Percentiles rank a stretch among this genome's conserved stretches.
Conservation (phyloP, 345 rosid genomes). For the Eucalyptus grandis region DNA sequence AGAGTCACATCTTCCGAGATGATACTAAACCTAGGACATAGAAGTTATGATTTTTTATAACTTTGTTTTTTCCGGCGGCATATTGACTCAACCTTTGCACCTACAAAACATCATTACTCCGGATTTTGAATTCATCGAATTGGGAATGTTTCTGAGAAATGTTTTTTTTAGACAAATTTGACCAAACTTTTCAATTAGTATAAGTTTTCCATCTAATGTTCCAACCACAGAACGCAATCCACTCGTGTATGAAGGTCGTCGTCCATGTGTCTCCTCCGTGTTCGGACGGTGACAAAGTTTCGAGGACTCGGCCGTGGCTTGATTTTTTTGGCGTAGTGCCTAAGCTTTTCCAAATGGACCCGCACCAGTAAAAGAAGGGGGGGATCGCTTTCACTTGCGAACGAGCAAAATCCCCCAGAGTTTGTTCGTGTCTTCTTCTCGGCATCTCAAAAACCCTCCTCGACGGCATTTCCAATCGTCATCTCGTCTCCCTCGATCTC, state of each 20-base stretch:
- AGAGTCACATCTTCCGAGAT: no score
- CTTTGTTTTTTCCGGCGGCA: rapidly evolving
- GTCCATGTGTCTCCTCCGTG: not conserved
- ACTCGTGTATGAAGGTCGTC: not conserved
- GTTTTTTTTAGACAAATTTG: no score
- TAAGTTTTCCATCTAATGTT: no score
- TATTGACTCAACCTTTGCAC: no score
- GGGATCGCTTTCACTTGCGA: not conserved
- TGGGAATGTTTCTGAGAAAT: no score
- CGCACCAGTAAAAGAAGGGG: not conserved
- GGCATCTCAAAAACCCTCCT: not conserved
- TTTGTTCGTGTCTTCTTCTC: not conserved
- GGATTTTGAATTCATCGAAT: no score
- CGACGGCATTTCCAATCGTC: not conserved
- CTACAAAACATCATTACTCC: no score
- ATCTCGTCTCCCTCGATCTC: not conserved
- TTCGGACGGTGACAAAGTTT: not conserved
- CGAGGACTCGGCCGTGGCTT: not conserved
- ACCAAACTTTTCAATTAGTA: no score
- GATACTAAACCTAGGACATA: no score
- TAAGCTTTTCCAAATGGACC: not conserved
- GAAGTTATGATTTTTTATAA: no score
- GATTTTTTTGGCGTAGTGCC: not conserved
- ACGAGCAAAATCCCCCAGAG: not conserved
- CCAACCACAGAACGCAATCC: not conserved